phyloP scores from a whole-genome alignment of 2,329 filamentous ascomycete species.

The Aspergillus felis region DNA sequence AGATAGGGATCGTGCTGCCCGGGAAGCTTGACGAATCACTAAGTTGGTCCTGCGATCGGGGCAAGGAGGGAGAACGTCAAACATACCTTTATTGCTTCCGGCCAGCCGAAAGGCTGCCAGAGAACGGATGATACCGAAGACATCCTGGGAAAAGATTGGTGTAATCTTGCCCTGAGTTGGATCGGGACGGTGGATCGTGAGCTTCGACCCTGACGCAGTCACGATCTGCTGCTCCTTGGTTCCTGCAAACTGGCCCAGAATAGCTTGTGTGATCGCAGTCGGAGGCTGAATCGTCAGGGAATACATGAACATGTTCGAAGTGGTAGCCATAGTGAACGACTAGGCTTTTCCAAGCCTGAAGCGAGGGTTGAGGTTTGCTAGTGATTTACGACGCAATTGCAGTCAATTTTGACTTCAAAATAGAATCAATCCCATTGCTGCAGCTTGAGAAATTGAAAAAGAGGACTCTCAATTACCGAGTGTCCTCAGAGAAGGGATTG shows the following conservation, averaged over 20 bases:
- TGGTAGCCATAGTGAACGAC: slow-evolving; percentile 76
- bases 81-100: slow-evolving; percentile 91
- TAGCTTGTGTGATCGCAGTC: slow-evolving; percentile 82
- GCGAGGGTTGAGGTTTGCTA: slow-evolving; percentile 9
- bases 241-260: slow-evolving; percentile 91
- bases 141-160: slow-evolving; percentile 83
- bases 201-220: slow-evolving; percentile 83
- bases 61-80: slow-evolving; percentile 12
- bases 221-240: slow-evolving; percentile 98
- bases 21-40: slow-evolving; percentile 66
- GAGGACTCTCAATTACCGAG: slow-evolving; percentile 26
- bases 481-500: slow-evolving; percentile 13
- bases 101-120: slow-evolving; percentile 87
- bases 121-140: slow-evolving; percentile 91
- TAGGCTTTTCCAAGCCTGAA: slow-evolving; percentile 16
- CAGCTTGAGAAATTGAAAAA: slow-evolving; percentile 13
- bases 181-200: slow-evolving; percentile 83
- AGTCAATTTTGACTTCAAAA: slow-evolving; percentile 20
- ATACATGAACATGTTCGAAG: slow-evolving; percentile 98
- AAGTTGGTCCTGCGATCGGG: slow-evolving; percentile 50
- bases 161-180: slow-evolving; percentile 80
- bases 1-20: slow-evolving; percentile 47
- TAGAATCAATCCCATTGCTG: slow-evolving; percentile 38
- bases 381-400: slow-evolving; percentile 25
- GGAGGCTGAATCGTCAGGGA: slow-evolving; percentile 92